These are phyloP conservation scores for Rhizoctonia solani DNA, from an alignment of 1,284 basidiomycete species.

Conservation along the genomic window DNA sequence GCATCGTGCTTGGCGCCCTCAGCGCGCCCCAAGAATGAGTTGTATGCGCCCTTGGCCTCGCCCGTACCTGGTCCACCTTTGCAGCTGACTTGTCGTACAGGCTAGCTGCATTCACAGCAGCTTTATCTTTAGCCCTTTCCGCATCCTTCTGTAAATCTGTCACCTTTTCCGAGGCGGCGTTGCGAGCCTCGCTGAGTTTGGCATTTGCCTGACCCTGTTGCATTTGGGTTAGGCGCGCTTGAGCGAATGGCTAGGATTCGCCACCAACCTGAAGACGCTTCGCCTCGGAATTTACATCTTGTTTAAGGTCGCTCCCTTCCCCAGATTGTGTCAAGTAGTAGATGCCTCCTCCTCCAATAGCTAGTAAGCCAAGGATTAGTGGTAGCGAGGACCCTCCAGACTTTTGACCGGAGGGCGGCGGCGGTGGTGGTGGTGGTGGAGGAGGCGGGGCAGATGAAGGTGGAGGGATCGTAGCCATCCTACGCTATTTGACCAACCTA, in stretches of 20 bases:
- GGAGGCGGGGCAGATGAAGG: no score
- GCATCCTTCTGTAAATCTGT: conserved; percentile 2
- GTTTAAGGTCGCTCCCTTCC: conserved; percentile 25
- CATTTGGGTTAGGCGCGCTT: not conserved
- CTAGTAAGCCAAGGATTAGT: conserved; percentile 30
- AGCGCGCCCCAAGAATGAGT: conserved; percentile 11
- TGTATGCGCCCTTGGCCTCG: conserved; percentile 19
- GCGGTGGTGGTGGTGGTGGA: conserved; percentile 8
- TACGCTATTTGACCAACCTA: conserved; percentile 3
- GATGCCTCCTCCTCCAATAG: conserved; percentile 34
- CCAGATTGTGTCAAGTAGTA: conserved; percentile 31
- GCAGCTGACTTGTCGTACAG: conserved; percentile 27
- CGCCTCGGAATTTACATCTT: conserved; percentile 32
- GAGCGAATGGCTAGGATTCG: not conserved
- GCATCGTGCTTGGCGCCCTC: conserved; percentile 22
- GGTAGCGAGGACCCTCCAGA: conserved; percentile 29
- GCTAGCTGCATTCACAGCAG: conserved; percentile 7
- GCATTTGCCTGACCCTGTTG: conserved; percentile 27
- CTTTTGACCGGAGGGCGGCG: not conserved
- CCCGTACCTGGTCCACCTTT: conserved; percentile 5
- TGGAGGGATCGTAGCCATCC: conserved; percentile 18
- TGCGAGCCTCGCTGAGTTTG: conserved; percentile 16
- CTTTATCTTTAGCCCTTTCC: conserved; percentile 15
- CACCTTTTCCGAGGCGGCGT: conserved; percentile 11
- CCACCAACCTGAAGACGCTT: conserved; percentile 26